Base-by-base conservation (phyloP, 2,329 filamentous ascomycete species). In the Phyllosticta paracitricarpa region DNA sequence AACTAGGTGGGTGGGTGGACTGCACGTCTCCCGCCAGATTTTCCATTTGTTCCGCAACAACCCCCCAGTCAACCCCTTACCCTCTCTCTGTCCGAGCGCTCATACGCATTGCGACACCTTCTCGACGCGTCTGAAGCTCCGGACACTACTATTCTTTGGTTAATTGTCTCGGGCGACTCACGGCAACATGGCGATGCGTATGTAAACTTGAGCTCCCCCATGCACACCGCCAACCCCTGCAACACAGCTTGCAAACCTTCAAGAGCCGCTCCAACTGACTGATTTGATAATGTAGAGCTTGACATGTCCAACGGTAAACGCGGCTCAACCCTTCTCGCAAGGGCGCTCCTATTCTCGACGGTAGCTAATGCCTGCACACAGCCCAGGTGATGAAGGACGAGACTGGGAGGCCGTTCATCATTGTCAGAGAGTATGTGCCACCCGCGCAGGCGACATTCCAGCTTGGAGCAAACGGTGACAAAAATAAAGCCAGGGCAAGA, bases 331-430 rank as follows among this genome's bases (percentile, higher is more conserved):
- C 10, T 2, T 28, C 51, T 17, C 10, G 25, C 51, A 40, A 40
- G 28, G 40, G 28, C 48, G 28, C 56, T 19, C 51, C 24, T 58
- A 24, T n/a, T n/a, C 40, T 10, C 28, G 4, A 35, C n/a, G 8
- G 22, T 51, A 51, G 56, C 60, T 61, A 51, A 68, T 66, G 63
- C 58, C 26, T 63, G 68, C 58, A 58, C 61, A 68, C 66, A 84
- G 85, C 85, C 70, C 81, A 84, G 76, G 78, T 99, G 76, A 85
- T 97, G 82, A 96, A 96, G 81, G 94, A 99, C 82, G 94, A 99
- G 79, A 87, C 94, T 76, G 94, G 94, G 65, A 86, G 94, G 73
- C 94, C 94, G 51, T 99, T 99, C 77, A 99, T 99, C 74, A 88
- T 99, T 66, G 94, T 99, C 69, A 84, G 94, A 87, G 94, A 99